Evolutionary conservation across 2,329 filamentous ascomycete genomes (phyloP).

Genomic region (Endocalyx cinctus): DNA sequence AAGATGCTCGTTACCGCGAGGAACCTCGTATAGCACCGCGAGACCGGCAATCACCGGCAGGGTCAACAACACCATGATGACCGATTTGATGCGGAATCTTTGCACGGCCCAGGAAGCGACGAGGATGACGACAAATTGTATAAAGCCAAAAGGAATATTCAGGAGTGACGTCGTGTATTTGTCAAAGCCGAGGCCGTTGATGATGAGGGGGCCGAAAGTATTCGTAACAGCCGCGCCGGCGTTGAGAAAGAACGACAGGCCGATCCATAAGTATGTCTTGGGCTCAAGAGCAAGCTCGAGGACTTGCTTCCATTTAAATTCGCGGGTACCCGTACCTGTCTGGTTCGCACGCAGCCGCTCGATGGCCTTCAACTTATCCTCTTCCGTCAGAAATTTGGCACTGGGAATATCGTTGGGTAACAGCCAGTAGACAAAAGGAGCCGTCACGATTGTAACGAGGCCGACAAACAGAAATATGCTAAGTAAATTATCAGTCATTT

Average conservation of each 20-base stretch:
- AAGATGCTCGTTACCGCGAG: conserved; percentile 35
- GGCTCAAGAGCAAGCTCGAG: conserved; percentile 42
- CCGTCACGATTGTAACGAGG: conserved; percentile 53
- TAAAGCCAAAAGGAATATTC: conserved; percentile 66
- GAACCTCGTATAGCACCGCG: conserved; percentile 51
- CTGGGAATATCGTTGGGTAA: conserved; percentile 56
- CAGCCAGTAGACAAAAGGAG: conserved; percentile 54
- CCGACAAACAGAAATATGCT: conserved; percentile 59
- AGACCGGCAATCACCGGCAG: conserved; percentile 58
- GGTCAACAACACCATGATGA: conserved; percentile 48
- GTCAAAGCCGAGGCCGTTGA: conserved; percentile 56
- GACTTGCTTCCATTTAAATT: conserved; percentile 63
- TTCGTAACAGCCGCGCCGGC: conserved; percentile 60
- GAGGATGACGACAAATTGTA: conserved; percentile 56
- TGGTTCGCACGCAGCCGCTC: conserved; percentile 68
- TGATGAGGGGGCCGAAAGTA: conserved; percentile 60
- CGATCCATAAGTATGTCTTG: conserved; percentile 56
- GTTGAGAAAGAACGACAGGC: conserved; percentile 57
- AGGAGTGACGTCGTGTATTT: conserved; percentile 54
- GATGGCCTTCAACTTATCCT: conserved; percentile 61
- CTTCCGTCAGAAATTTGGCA: conserved; percentile 53
- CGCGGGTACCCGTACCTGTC: conserved; percentile 66
- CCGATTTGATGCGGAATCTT: conserved; percentile 52
- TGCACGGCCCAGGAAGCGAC: conserved; percentile 53
- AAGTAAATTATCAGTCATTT: not conserved